phyloP scores from a whole-genome alignment of 768 basidiomycete genomes.

The Psilocybe subaeruginosa region DNA sequence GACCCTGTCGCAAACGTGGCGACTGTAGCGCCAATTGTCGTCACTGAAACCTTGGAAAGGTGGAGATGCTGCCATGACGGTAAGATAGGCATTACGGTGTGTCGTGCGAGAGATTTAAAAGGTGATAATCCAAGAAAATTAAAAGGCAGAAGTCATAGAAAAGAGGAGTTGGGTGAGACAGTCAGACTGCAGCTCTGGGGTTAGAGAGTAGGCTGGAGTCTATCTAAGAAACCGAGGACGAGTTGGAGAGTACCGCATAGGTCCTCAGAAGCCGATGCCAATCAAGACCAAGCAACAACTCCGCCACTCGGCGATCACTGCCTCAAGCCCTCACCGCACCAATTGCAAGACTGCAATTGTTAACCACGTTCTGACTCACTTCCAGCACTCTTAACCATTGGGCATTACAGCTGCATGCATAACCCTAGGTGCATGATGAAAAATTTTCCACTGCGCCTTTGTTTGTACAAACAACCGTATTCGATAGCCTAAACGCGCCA shows the following conservation, averaged over 20 bases:
- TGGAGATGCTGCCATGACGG: neutral
- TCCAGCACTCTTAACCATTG: too few species aligned
- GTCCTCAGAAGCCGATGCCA: neutral
- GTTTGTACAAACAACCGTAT: too few species aligned
- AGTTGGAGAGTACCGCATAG: neutral
- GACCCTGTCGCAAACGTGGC: constrained; percentile 5
- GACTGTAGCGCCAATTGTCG: constrained; percentile 2
- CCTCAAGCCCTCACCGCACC: too few species aligned
- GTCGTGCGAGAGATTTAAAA: neutral
- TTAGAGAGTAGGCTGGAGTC: neutral
- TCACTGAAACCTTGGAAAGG: neutral
- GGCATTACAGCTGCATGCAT: too few species aligned
- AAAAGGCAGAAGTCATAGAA: neutral
- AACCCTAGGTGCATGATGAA: too few species aligned
- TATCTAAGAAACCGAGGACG: neutral
- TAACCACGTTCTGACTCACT: too few species aligned
- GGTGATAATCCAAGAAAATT: neutral
- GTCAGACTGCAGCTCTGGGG: neutral
- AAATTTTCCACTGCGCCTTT: too few species aligned
- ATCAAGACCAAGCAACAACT: neutral
- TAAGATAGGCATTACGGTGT: neutral
- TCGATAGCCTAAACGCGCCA: too few species aligned
- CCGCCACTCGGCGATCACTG: neutral
- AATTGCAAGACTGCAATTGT: too few species aligned
- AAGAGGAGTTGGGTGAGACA: neutral